Conservation (phyloP, 192 early-diverging fungal species). For the Linnemannia exigua region DNA sequence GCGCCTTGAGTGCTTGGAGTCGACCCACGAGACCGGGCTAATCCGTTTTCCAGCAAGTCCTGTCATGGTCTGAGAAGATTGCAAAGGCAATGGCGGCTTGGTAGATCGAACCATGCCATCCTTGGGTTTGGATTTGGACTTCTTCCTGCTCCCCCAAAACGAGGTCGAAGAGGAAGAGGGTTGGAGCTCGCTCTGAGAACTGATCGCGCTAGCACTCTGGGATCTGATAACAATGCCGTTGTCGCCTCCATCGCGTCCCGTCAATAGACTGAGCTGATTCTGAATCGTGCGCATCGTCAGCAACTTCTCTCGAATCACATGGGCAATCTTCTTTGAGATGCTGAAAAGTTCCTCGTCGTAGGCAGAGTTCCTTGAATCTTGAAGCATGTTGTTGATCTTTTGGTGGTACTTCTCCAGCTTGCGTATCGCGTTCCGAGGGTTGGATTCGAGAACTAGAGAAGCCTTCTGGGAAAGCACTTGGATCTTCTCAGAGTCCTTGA, state of each 20-base stretch:
- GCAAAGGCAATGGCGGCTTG: constrained; percentile 43
- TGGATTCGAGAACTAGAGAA: constrained; percentile 30
- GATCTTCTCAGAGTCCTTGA: constrained; percentile 59
- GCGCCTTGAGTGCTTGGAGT: constrained; percentile 59
- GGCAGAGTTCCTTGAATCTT: constrained; percentile 28
- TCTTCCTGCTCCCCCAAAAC: constrained; percentile 39
- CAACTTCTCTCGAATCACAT: constrained; percentile 56
- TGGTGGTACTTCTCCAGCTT: constrained; percentile 54
- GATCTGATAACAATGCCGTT: constrained; percentile 22
- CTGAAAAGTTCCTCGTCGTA: constrained; percentile 56
- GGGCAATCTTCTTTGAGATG: constrained; percentile 56
- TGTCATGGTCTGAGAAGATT: constrained; percentile 41
- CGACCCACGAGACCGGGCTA: constrained; percentile 56
- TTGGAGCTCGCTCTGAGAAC: constrained; percentile 43
- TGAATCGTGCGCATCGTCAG: constrained; percentile 49
- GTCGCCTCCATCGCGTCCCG: constrained; percentile 13
- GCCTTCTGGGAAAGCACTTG: constrained; percentile 46
- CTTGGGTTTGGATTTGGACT: constrained; percentile 37
- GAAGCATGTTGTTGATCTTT: constrained; percentile 26
- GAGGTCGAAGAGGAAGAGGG: constrained; percentile 23
- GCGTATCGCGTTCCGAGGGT: constrained; percentile 39
- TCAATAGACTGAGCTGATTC: constrained; percentile 31
- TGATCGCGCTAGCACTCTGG: constrained; percentile 47
- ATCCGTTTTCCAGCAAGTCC: constrained; percentile 41
- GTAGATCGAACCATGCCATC: constrained; percentile 24